These are phyloP conservation scores for Pseudopyricularia cyperi DNA, from an alignment of 2,329 filamentous ascomycete species.

Conservation along the genomic window DNA sequence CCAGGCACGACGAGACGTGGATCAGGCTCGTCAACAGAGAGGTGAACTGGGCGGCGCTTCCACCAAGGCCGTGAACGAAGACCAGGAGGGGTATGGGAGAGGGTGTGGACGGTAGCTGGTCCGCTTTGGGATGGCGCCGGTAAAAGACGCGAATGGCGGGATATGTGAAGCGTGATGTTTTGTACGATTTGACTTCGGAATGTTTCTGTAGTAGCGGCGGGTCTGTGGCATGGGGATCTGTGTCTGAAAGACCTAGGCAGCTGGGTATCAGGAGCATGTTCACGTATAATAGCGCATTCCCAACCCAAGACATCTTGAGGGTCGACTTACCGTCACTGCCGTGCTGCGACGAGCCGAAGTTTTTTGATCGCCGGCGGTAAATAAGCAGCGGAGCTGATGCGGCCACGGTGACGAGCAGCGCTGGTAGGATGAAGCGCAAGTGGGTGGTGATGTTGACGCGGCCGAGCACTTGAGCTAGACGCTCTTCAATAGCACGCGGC, in stretches of 20 bases:
- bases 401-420: background rate
- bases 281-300: background rate
- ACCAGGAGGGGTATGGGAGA: constrained; percentile 71
- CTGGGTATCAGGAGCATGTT: background rate
- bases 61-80: constrained; percentile 88
- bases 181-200: constrained; percentile 58
- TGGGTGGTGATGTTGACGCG: background rate
- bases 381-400: background rate
- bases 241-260: background rate
- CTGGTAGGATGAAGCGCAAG: background rate
- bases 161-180: constrained; percentile 59
- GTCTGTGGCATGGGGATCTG: constrained; percentile 44
- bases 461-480: background rate
- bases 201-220: constrained; percentile 70
- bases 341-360: background rate
- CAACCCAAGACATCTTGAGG: background rate
- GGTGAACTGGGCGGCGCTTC: constrained; percentile 78
- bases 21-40: constrained; percentile 68
- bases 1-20: constrained; percentile 72
- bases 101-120: constrained; percentile 62
- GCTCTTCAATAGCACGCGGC: background rate
- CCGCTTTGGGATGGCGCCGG: constrained; percentile 67
- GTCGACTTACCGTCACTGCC: background rate
- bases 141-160: constrained; percentile 71
- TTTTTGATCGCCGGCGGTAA: background rate